Evolutionary conservation across 139 green algal species (phyloP).

Genomic region (Chlorella sp.): DNA sequence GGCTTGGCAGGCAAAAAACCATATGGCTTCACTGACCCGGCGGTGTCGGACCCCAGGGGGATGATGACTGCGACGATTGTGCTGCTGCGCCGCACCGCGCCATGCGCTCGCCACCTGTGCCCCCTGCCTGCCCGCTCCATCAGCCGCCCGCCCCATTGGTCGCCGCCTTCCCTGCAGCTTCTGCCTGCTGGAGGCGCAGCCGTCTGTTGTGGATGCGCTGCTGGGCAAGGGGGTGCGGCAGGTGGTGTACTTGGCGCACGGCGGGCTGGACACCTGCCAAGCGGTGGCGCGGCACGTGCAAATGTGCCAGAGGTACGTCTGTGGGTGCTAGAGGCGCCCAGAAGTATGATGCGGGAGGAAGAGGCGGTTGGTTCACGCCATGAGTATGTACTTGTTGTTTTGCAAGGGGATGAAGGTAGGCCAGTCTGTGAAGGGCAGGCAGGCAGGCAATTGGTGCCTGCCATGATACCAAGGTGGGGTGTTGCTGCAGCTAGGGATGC

Average conservation of each 20-base stretch:
- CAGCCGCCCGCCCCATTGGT: not conserved
- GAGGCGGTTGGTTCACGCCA: too few relatives aligned
- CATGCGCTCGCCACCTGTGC: not conserved
- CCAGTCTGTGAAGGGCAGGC: too few relatives aligned
- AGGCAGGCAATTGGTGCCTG: too few relatives aligned
- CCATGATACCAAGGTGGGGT: too few relatives aligned
- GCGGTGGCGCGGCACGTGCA: slow-evolving; percentile 29
- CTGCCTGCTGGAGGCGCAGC: slow-evolving; percentile 20
- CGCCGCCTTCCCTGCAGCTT: slow-evolving; percentile 27
- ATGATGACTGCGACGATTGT: too few relatives aligned
- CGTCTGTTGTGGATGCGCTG: slow-evolving; percentile 32
- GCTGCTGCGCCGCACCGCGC: not conserved
- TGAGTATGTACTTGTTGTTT: too few relatives aligned
- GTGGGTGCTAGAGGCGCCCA: too few relatives aligned
- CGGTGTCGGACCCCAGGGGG: not conserved
- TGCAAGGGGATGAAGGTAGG: too few relatives aligned
- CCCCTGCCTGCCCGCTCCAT: not conserved
- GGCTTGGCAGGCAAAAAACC: too few relatives aligned
- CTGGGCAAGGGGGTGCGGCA: slow-evolving; percentile 33
- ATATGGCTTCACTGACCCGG: too few relatives aligned
- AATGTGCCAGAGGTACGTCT: slow-evolving; percentile 38
- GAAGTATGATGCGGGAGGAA: too few relatives aligned
- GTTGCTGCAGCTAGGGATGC: too few relatives aligned
- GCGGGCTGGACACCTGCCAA: slow-evolving; percentile 24
- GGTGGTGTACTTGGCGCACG: slow-evolving; percentile 45